Percentiles rank a stretch among this genome's conserved stretches.
These are phyloP conservation scores for Tanacetum coccineum DNA, from an alignment of 129 eudicot species.

Conservation along the genomic window DNA sequence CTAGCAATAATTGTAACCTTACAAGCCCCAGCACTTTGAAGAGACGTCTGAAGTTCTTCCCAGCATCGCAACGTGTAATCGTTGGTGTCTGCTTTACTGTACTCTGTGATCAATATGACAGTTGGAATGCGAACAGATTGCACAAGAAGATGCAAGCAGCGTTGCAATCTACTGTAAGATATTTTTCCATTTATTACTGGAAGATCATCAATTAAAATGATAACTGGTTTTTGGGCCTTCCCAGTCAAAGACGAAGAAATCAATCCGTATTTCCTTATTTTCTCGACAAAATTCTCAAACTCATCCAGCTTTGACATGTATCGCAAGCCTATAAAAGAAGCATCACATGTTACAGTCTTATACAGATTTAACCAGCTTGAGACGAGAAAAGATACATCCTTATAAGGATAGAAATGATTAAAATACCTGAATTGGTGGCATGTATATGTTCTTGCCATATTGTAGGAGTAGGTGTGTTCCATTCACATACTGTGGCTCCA, in stretches of 20 bases:
- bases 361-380: background rate
- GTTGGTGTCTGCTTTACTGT: constrained; percentile 56
- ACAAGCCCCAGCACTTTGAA: constrained; percentile 78
- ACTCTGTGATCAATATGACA: constrained; percentile 74
- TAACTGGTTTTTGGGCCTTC: constrained; percentile 34
- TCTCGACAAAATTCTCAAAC: constrained; percentile 82
- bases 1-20: constrained; percentile 59
- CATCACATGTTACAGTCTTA: background rate
- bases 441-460: constrained; percentile 93
- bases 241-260: constrained; percentile 42
- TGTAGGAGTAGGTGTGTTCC: constrained; percentile 97
- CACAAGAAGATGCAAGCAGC: constrained; percentile 74
- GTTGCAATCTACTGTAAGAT: constrained; percentile 56
- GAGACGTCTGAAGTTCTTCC: constrained; percentile 76
- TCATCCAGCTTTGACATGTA: constrained; percentile 90
- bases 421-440: constrained; percentile 62
- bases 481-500: constrained; percentile 72
- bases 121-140: constrained; percentile 74
- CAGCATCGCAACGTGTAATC: constrained; percentile 52
- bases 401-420: background rate
- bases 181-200: constrained; percentile 73
- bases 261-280: constrained; percentile 71
- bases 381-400: background rate
- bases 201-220: constrained; percentile 88
- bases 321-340: constrained; percentile 50